A percentile compares a stretch with the other conserved stretches of the same genome.
Evolutionary conservation across 2,329 filamentous ascomycete genomes (phyloP).

Genomic region (Aspergillus versicolor): DNA sequence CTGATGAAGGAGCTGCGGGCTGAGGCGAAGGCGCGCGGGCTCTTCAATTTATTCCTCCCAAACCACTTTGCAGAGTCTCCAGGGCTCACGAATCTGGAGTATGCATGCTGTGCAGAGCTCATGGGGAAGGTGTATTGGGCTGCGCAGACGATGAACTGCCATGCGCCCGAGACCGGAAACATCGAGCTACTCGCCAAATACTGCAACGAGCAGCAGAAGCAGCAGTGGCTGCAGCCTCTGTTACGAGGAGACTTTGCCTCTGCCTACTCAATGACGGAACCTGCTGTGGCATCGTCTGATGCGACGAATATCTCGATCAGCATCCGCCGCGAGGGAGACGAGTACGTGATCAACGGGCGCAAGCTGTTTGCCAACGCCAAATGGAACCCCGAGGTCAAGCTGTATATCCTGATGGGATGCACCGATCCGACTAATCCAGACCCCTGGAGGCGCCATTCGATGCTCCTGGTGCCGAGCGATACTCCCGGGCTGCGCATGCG

Average conservation of each 20-base stretch:
- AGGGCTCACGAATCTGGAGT: conserved; percentile 11
- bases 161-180: conserved; percentile 12
- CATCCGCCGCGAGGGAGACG: background rate
- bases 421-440: conserved; percentile 5
- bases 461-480: conserved; percentile 7
- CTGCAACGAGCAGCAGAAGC: conserved; percentile 9
- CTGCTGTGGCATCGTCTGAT: conserved; percentile 7
- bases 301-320: conserved; percentile 9
- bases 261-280: conserved; percentile 12
- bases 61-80: conserved; percentile 3
- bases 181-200: conserved; percentile 13
- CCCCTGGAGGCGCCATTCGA: conserved; percentile 2
- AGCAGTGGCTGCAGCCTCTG: conserved; percentile 2
- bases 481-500: conserved; percentile 3
- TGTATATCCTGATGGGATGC: conserved; percentile 12
- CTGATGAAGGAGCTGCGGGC: conserved; percentile 2
- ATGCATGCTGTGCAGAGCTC: conserved; percentile 9
- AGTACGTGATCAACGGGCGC: conserved; percentile 9
- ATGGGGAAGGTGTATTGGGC: conserved; percentile 9
- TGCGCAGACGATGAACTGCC: conserved; percentile 12
- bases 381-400: conserved; percentile 6
- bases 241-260: conserved; percentile 6
- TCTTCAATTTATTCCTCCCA: conserved; percentile 10
- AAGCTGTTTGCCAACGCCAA: conserved; percentile 5
- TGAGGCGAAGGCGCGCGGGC: conserved; percentile 7